Evolutionary conservation across 2,329 filamentous ascomycete genomes (phyloP).

Genomic region (Microdochium trichocladiopsis): DNA sequence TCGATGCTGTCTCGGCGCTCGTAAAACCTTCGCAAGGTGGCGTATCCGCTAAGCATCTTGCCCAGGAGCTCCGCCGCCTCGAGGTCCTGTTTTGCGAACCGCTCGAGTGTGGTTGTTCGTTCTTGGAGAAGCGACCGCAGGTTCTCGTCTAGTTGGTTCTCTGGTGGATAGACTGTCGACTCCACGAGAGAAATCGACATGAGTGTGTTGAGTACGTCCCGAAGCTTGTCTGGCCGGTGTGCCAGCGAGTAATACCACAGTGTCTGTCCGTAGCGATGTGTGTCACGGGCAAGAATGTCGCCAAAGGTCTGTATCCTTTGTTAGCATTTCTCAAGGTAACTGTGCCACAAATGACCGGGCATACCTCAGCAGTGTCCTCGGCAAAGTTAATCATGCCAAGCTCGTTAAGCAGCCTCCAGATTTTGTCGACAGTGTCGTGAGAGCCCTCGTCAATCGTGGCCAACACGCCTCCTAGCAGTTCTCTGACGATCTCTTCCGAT

Average conservation of each 20-base stretch:
- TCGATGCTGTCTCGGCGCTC: conserved; percentile 66
- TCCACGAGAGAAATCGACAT: conserved; percentile 84
- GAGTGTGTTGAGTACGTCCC: conserved; percentile 77
- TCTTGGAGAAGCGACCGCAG: conserved; percentile 64
- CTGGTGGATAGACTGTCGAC: conserved; percentile 70
- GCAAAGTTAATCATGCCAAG: conserved; percentile 75
- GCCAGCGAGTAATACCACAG: conserved; percentile 88
- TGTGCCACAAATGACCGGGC: conserved; percentile 16
- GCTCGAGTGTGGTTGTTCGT: conserved; percentile 64
- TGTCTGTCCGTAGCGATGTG: conserved; percentile 75
- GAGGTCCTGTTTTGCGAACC: conserved; percentile 66
- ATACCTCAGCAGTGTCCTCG: conserved; percentile 74
- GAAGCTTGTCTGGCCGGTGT: conserved; percentile 70
- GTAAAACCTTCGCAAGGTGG: conserved; percentile 84
- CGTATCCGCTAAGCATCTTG: conserved; percentile 84
- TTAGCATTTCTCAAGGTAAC: background rate
- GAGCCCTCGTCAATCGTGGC: conserved; percentile 56
- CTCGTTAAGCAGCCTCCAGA: conserved; percentile 70
- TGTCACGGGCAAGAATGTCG: conserved; percentile 64
- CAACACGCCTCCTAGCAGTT: conserved; percentile 64
- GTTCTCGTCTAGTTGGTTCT: conserved; percentile 64
- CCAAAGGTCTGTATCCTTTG: conserved; percentile 67
- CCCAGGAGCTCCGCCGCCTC: conserved; percentile 80
- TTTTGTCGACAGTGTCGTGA: conserved; percentile 67
- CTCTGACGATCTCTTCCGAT: conserved; percentile 67